Conservation (phyloP, 306 rosid species). For the Albizia julibrissin region DNA sequence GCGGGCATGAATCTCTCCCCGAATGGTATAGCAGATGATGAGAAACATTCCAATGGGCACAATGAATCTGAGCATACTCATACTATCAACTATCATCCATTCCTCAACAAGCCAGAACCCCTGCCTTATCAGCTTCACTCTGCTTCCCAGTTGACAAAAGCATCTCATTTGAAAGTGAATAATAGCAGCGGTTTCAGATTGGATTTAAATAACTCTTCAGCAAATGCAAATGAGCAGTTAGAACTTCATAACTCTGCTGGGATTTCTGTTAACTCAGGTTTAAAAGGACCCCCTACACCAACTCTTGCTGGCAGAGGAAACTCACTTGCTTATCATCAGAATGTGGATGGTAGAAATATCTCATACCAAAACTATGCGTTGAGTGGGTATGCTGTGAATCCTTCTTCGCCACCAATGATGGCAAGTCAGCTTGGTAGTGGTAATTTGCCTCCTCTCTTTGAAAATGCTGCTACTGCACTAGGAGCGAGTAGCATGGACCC, state of each 20-base stretch:
- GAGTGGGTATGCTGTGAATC: constrained; percentile 67
- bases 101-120: constrained; percentile 67
- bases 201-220: constrained; percentile 49
- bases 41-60: constrained; percentile 47
- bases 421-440: constrained; percentile 65
- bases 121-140: constrained; percentile 46
- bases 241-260: constrained; percentile 54
- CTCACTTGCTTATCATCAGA: constrained; percentile 63
- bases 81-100: constrained; percentile 44
- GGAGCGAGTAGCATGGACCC: constrained; percentile 66
- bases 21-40: constrained; percentile 58
- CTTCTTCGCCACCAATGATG: constrained; percentile 73
- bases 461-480: constrained; percentile 57
- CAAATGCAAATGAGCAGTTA: constrained; percentile 47
- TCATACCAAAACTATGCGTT: constrained; percentile 64
- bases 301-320: constrained; percentile 60
- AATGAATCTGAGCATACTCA: constrained; percentile 39
- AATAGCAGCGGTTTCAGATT: constrained; percentile 51
- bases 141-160: constrained; percentile 33
- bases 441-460: constrained; percentile 71
- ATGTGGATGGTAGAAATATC: constrained; percentile 54
- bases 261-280: constrained; percentile 46
- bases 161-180: constrained; percentile 52
- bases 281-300: constrained; percentile 63
- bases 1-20: constrained; percentile 73